A percentile compares a stretch with the other conserved stretches of the same genome.
These are phyloP conservation scores for Rhizophora apiculata DNA, from an alignment of 345 rosid genomes.

Conservation along the genomic window DNA sequence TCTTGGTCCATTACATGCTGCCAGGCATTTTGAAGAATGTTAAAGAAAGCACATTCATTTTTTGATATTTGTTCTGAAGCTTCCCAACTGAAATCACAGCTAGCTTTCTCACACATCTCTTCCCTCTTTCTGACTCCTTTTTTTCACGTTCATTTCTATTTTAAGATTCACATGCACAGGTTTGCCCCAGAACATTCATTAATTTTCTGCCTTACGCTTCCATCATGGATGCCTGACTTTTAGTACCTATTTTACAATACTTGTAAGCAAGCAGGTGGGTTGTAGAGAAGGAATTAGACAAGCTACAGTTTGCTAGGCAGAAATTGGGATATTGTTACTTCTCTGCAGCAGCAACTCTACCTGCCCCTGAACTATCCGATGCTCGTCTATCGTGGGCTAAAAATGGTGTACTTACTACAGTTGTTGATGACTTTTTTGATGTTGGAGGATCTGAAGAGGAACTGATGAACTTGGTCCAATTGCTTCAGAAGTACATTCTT, in stretches of 20 bases:
- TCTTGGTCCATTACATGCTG: not conserved
- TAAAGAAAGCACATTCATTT: not conserved
- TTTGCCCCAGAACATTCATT: no score
- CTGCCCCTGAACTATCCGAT: slow-evolving; percentile 60
- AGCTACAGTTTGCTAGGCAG: slow-evolving; percentile 74
- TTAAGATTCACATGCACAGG: no score
- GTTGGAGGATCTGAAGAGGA: slow-evolving; percentile 83
- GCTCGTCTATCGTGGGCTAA: slow-evolving; percentile 96
- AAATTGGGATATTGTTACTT: slow-evolving; percentile 77
- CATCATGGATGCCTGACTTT: not conserved
- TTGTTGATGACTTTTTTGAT: slow-evolving; percentile 85
- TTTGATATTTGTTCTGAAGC: not conserved
- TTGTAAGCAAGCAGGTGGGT: slow-evolving; percentile 56
- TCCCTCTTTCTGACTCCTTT: no score
- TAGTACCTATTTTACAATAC: not conserved
- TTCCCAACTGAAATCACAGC: no score
- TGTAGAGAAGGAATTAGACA: slow-evolving; percentile 56
- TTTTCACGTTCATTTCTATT: no score
- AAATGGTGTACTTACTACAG: slow-evolving; percentile 78
- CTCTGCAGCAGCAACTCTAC: slow-evolving; percentile 69
- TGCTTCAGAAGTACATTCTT: slow-evolving; percentile 55
- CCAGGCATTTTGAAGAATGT: slow-evolving; percentile 6
- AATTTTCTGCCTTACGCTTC: not conserved
- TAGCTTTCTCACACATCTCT: no score
- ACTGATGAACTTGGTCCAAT: slow-evolving; percentile 53